Conservation (phyloP, 495 filamentous ascomycete species). For the Physcia stellaris region DNA sequence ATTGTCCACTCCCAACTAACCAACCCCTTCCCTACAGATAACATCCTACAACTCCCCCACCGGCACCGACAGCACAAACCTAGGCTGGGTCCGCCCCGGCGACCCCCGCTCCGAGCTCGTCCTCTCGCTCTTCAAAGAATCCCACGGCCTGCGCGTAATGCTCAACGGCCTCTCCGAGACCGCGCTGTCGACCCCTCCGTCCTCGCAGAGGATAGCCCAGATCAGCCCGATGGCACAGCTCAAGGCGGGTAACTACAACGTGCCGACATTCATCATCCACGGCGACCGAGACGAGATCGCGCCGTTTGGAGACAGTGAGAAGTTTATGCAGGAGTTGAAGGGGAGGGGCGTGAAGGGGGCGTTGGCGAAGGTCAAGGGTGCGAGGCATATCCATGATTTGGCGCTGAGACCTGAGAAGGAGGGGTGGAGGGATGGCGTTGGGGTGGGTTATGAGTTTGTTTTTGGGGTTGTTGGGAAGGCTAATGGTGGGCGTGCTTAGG, state of each 20-base stretch:
- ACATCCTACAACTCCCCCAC: constrained; percentile 3
- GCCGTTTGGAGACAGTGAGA: constrained; percentile 19
- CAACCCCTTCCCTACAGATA: not conserved
- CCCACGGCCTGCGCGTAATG: constrained; percentile 20
- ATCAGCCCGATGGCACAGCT: constrained; percentile 24
- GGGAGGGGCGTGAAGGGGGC: constrained; percentile 17
- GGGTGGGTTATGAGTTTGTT: constrained; percentile 21
- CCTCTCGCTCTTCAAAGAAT: constrained; percentile 26
- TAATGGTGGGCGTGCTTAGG: too few species aligned
- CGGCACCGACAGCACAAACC: constrained; percentile 8
- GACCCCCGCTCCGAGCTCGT: constrained; percentile 24
- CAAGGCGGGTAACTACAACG: constrained; percentile 19
- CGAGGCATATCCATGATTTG: constrained; percentile 22
- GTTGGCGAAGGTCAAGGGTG: constrained; percentile 14
- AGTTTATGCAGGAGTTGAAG: constrained; percentile 14
- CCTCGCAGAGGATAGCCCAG: constrained; percentile 6
- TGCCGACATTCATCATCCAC: constrained; percentile 35
- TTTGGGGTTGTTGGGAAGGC: constrained; percentile 5
- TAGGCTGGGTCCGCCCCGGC: constrained; percentile 13
- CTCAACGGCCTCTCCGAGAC: constrained; percentile 15
- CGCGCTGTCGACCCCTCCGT: constrained; percentile 7
- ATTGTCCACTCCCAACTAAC: not conserved
- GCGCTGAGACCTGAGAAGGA: constrained; percentile 11
- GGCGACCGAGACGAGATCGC: constrained; percentile 29
- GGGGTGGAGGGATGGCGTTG: constrained; percentile 16